Percentiles rank a stretch among this genome's conserved stretches.
Conservation (phyloP, 169 alveolate genomes). For the Perkinsus olseni region DNA sequence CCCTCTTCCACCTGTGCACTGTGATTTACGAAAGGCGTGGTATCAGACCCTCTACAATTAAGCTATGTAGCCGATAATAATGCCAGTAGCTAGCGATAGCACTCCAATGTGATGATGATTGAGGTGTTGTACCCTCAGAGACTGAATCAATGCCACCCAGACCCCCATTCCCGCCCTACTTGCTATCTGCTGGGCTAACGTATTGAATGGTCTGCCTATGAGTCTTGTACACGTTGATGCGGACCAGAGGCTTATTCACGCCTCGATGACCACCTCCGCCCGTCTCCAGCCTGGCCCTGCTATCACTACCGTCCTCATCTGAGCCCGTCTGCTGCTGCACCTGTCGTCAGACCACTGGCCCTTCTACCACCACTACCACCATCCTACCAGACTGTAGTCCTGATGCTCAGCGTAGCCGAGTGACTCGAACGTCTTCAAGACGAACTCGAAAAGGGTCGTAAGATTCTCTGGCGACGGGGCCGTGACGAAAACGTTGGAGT, state of each 20-base stretch:
- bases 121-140: no score
- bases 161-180: no score
- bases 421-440: constrained; percentile 83
- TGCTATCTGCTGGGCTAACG: constrained; percentile 65
- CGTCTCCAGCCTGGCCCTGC: constrained; percentile 40
- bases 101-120: no score
- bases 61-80: no score
- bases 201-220: constrained; percentile 78
- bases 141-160: no score
- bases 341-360: constrained; percentile 13
- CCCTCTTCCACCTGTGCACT: no score
- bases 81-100: no score
- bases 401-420: constrained; percentile 81
- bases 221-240: constrained; percentile 61
- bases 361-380: background rate
- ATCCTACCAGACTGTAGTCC: constrained; percentile 63
- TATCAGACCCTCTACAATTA: no score
- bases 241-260: constrained; percentile 28
- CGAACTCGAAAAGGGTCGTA: constrained; percentile 91
- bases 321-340: constrained; percentile 15
- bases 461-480: constrained; percentile 98
- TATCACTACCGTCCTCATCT: constrained; percentile 23
- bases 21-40: no score
- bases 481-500: constrained; percentile 88
- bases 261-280: background rate